Evolutionary conservation across 2,329 filamentous ascomycete species (phyloP).

Genomic region (Pestalotiopsis fici): DNA sequence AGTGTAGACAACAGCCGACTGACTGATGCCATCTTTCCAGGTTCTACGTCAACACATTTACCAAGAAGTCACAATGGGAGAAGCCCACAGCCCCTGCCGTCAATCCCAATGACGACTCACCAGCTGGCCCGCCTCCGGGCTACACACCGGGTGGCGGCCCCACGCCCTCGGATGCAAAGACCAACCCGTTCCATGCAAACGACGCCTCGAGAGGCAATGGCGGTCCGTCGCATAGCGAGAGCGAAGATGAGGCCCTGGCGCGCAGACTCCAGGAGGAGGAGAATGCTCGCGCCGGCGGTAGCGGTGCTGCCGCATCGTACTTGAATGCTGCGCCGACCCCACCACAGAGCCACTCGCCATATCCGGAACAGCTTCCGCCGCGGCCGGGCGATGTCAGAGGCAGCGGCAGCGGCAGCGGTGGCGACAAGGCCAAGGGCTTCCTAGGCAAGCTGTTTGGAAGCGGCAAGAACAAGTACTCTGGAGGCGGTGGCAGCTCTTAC

Average conservation of each 20-base stretch:
- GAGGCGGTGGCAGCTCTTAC: constrained; percentile 15
- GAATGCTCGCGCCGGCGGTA: constrained; percentile 56
- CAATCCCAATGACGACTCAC: constrained; percentile 42
- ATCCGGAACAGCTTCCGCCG: constrained; percentile 44
- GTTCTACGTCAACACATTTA: constrained; percentile 90
- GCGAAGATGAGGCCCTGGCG: constrained; percentile 53
- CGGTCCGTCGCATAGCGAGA: constrained; percentile 13
- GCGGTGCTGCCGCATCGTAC: constrained; percentile 34
- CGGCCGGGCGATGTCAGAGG: constrained; percentile 24
- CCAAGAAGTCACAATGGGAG: constrained; percentile 90
- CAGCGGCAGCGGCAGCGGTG: constrained; percentile 15
- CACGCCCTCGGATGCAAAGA: constrained; percentile 58
- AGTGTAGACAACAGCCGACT: not conserved
- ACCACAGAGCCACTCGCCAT: constrained; percentile 27
- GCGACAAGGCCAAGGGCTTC: constrained; percentile 44
- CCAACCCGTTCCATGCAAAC: constrained; percentile 64
- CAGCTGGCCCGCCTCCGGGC: constrained; percentile 66
- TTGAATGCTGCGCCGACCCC: constrained; percentile 26
- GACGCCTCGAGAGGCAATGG: constrained; percentile 27
- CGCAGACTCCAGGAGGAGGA: constrained; percentile 83
- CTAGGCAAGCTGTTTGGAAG: constrained; percentile 32
- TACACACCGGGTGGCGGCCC: constrained; percentile 56
- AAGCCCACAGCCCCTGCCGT: constrained; percentile 71
- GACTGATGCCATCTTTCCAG: constrained; percentile 37
- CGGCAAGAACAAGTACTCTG: constrained; percentile 29